Base-by-base conservation (phyloP, 2,329 filamentous ascomycete genomes). In the Blastomyces parvus region DNA sequence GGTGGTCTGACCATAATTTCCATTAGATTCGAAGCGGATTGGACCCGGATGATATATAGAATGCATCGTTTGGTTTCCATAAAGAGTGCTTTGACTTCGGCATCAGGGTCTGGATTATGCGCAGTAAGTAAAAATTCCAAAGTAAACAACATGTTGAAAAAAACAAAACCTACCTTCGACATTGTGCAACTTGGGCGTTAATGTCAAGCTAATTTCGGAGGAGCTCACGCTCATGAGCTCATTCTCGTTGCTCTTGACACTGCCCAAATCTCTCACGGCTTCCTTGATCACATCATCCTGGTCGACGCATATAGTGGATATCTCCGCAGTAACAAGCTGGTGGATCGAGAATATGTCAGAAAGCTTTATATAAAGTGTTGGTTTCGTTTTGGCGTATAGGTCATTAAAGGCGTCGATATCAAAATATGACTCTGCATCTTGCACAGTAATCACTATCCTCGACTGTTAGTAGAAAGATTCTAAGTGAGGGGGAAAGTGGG, bases 391-490 rank as follows among this genome's bases (percentile, higher is more conserved):
- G 63, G 93, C 90, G 73, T 97, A 97, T 7, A 99, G 83, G 72
- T 99, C 94, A 73, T 97, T 97, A 84, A 94, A 99, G 74, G 97
- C 94, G 73, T 99, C 94, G 73, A 99, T 97, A 75, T 97, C 92
- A 72, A 97, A 99, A 30, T 94, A 94, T 61, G 86, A 83, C 76
- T 99, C 94, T 0, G 91, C 90, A 70, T 94, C 88, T 17, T 89
- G 86, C 14, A 97, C 89, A 14, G 88, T 85, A 68, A 99, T 90
- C 65, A 97, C 82, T 82, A 66, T 52, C 61, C 62, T 55, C 25
- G 1, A 46, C 7, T 46, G 70, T 82, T 73, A 81, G 77, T 73
- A 81, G 77, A 61, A 66, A 30, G 25, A 22, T 58, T 50, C 22
- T 17, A 53, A 17, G 0, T 19, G 2, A 30, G 14, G 63, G 14